Percentiles rank a stretch among this genome's conserved stretches.
phyloP scores from a whole-genome alignment of 202 grass and related monocot genomes.

The Brachypodium distachyon region DNA sequence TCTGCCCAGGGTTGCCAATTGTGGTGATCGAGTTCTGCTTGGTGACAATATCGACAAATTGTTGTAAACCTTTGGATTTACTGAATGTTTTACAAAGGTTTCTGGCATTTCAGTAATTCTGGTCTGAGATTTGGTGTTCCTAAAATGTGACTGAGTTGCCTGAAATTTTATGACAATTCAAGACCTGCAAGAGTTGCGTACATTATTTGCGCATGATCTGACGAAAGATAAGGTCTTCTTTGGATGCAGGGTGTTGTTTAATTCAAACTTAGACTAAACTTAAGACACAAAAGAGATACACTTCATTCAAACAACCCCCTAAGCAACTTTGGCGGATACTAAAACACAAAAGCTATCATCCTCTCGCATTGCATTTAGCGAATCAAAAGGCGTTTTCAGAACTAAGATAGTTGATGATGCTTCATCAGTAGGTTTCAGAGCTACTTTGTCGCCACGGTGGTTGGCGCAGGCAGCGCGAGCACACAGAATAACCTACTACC shows the following conservation, averaged over 20 bases:
- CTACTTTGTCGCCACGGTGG: background rate
- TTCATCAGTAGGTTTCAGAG: background rate
- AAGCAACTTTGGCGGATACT: background rate
- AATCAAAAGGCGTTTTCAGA: background rate
- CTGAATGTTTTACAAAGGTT: background rate
- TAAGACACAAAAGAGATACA: background rate
- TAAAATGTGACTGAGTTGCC: no score
- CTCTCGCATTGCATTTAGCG: background rate
- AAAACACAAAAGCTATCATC: background rate
- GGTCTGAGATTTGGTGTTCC: background rate
- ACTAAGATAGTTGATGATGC: background rate
- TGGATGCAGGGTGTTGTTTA: background rate
- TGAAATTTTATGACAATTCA: no score
- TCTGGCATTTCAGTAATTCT: background rate
- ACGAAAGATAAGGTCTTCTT: background rate
- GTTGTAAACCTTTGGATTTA: background rate
- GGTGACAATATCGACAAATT: background rate
- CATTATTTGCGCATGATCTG: background rate
- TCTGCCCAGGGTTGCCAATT: background rate
- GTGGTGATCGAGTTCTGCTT: background rate
- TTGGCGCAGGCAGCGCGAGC: slow-evolving; percentile 24
- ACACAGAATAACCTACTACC: background rate
- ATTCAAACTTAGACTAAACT: background rate
- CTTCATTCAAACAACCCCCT: background rate
- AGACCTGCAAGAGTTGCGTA: background rate